A percentile compares a stretch with the other conserved stretches of the same genome.
Evolutionary conservation across 805 yeast genomes (phyloP).

Genomic region (Yarrowia yakushimensis): DNA sequence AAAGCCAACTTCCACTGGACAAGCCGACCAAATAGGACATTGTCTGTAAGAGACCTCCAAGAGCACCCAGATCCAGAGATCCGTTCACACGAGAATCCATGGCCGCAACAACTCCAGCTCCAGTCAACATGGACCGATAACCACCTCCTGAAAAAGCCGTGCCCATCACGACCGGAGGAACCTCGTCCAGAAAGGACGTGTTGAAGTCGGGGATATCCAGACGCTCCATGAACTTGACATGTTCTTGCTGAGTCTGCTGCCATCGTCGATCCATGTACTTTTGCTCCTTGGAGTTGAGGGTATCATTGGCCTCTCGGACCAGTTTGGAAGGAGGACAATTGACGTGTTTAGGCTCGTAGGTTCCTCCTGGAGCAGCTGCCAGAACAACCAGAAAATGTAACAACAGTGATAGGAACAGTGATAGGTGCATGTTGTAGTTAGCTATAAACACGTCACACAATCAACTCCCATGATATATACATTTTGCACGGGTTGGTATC

Average conservation of each 20-base stretch:
- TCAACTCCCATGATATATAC: background rate
- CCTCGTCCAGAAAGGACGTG: constrained; percentile 32
- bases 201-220: constrained; percentile 50
- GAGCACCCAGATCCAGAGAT: constrained; percentile 43
- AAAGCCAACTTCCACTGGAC: constrained; percentile 83
- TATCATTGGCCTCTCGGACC: constrained; percentile 37
- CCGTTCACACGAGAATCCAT: constrained; percentile 62
- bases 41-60: constrained; percentile 59
- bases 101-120: constrained; percentile 78
- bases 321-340: constrained; percentile 41
- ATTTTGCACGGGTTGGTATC: too few relatives aligned
- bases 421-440: too few relatives aligned
- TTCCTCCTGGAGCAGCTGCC: constrained; percentile 3
- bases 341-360: constrained; percentile 30
- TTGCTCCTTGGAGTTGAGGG: constrained; percentile 34
- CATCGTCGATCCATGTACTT: constrained; percentile 37
- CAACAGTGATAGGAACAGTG: background rate
- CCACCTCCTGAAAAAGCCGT: constrained; percentile 84
- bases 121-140: constrained; percentile 77
- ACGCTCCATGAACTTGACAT: constrained; percentile 45
- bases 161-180: constrained; percentile 36
- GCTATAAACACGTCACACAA: too few relatives aligned
- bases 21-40: constrained; percentile 71
- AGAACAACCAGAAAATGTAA: background rate
- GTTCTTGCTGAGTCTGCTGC: constrained; percentile 36